Evolutionary conservation across 495 filamentous ascomycete genomes (phyloP).

Genomic region (Aspergillus olivimuriae): DNA sequence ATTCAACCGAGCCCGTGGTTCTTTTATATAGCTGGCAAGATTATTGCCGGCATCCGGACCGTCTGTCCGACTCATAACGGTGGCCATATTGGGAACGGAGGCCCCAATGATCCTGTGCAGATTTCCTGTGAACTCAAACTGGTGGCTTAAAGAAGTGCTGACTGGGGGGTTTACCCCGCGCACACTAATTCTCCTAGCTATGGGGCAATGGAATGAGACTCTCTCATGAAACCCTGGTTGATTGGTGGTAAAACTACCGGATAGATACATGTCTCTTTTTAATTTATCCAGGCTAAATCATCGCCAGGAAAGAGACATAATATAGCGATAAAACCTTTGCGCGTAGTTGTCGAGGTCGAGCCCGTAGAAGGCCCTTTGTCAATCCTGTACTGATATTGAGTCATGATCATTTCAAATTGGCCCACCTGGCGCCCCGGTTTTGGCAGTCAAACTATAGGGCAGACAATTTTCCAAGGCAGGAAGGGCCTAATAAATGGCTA

Average conservation of each 20-base stretch:
- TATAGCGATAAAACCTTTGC: too few relatives aligned
- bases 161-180: not conserved
- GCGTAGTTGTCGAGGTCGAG: too few relatives aligned
- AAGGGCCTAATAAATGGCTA: too few relatives aligned
- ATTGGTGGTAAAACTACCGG: slow-evolving; percentile 1
- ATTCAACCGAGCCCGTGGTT: not conserved
- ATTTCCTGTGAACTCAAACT: too few relatives aligned
- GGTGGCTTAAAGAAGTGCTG: too few relatives aligned
- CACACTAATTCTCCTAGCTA: not conserved
- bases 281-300: not conserved
- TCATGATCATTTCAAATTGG: too few relatives aligned
- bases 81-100: not conserved
- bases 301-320: too few relatives aligned
- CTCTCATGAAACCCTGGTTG: not conserved
- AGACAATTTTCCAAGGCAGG: too few relatives aligned
- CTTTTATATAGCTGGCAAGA: not conserved
- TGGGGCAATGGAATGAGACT: not conserved
- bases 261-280: not conserved
- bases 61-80: not conserved
- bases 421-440: too few relatives aligned
- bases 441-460: too few relatives aligned
- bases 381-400: too few relatives aligned
- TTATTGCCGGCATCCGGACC: not conserved
- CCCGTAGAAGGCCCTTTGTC: too few relatives aligned
- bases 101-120: not conserved